Base-by-base conservation (phyloP, 2,329 filamentous ascomycete genomes). In the Sphaerulina populicola region DNA sequence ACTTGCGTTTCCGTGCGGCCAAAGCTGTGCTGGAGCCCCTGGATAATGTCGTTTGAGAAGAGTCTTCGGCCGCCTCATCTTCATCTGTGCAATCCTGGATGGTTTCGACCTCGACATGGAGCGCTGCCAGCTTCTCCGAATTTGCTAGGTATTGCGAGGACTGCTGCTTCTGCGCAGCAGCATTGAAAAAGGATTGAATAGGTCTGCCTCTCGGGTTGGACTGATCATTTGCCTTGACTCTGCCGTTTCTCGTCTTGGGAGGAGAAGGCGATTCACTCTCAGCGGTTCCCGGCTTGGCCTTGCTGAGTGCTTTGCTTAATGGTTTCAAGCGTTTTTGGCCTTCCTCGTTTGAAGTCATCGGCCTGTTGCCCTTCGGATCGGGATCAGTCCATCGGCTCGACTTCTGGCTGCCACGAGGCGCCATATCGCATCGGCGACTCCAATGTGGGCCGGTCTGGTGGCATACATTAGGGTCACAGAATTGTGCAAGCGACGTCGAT, bases 101-200 rank as follows among this genome's bases (percentile, higher is more conserved):
- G 8, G 59, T 54, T 47, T 68, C 67, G 4, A 59, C 42, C 14
- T 60, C 51, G 15, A 59, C 49, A 5, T 57, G 53, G 11, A 56
- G 52, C 5, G 49, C 38, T 21, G 68, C 62, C 35, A 70, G 64
- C 47, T 70, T 72, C 49, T 70, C 68, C 4, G 69, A 67, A 51
- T 68, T 74, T 18, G 68, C 61, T 9, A 67, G 66, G 12, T 66
- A 64, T 53, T 71, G 69, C 6, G 64, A 62, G 7, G 45, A 40
- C 43, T 66, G 63, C 53, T 71, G 70, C 30, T 67, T 57, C 49
- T 70, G 71, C n/a, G 71, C 68, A 6, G 66, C 66, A 45, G 66
- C 66, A 60, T 69, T 72, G 64, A 76, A 76, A 65, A 76, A 76
- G 12, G 73, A 75, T 33, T 69, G 72, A 44, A 75, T 74, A 8